Base-by-base conservation (phyloP, 2,329 filamentous ascomycete genomes). In the Ceratocystis colombiana region DNA sequence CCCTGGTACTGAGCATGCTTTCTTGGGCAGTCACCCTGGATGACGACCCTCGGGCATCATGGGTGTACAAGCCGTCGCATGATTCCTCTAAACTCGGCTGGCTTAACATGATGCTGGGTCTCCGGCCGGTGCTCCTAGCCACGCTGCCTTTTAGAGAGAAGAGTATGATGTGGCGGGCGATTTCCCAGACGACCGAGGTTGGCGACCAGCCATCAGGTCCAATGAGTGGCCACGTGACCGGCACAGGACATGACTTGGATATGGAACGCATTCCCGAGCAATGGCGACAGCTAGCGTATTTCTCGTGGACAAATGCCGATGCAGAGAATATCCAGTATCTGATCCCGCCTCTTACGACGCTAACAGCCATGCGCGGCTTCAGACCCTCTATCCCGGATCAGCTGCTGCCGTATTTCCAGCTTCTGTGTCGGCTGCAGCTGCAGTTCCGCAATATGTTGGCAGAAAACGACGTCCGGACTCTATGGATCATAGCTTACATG, bases 401-500 rank as follows among this genome's bases (percentile, higher is more conserved):
- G 7, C 65, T 70, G 2, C 67, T 70, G 22, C 62, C 69, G 5
- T 72, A 71, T 53, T 67, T 72, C 33, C 68, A 68, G 17, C 66
- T 72, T 15, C 67, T 71, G 30, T 69, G 70, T 6, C 66, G 67
- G 7, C 62, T 72, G 10, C 70, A 71, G 7, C 30, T 61, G 3
- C 62, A 68, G 48, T 72, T 73, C 44, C 68, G 70, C 17, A 59
- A 66, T 3, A 59, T 70, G 46, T 25, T 72, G 10, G 68, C 70
- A 50, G 33, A 64, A 5, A 66, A 68, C 5, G 69, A 71, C 45
- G 69, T 70, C 53, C 64, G 69, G 6, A 71, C 70, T 5, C 68
- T 71, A 59, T 71, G 72, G 71, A 61, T 73, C 20, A 62, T 72
- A 44, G 69, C 69, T 15, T 72, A 70, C 22, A 71, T 71, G 68